Conservation (phyloP, 1,139 yeast genomes). For the Kodamaea derodonti region DNA sequence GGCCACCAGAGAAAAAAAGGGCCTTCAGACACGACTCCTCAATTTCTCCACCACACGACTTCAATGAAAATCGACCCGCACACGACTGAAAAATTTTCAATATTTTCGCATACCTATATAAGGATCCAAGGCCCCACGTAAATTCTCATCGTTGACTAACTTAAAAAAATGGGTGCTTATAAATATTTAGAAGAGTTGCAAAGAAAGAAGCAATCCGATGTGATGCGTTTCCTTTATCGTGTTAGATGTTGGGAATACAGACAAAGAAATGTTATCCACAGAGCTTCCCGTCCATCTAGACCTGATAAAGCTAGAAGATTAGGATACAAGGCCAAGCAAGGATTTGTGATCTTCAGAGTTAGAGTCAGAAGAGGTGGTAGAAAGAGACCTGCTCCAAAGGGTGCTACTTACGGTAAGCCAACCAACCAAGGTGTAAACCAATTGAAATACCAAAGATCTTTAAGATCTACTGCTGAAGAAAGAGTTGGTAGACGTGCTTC, state of each 20-base stretch:
- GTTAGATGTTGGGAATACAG: conserved; percentile 99
- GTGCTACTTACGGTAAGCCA: conserved; percentile 99
- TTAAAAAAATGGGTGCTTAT: conserved; percentile 92
- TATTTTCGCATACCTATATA: conserved; percentile 1
- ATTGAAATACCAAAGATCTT: conserved; percentile 98
- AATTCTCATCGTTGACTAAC: too few species aligned
- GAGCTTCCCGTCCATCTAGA: conserved; percentile 98
- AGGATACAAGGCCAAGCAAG: conserved; percentile 99
- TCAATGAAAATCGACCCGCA: too few species aligned
- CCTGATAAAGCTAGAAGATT: conserved; percentile 99
- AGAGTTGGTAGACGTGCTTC: conserved; percentile 99
- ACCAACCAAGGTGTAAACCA: conserved; percentile 99
- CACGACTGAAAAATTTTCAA: conserved; percentile 12
- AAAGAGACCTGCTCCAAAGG: conserved; percentile 99
- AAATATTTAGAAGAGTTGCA: conserved; percentile 98
- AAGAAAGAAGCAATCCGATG: conserved; percentile 99
- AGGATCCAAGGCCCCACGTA: not conserved
- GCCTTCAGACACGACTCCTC: too few species aligned
- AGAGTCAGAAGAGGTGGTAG: conserved; percentile 99
- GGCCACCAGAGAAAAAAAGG: too few species aligned
- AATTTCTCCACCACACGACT: too few species aligned
- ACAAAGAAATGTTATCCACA: conserved; percentile 98
- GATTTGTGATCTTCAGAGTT: conserved; percentile 96
- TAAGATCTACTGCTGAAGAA: conserved; percentile 98
- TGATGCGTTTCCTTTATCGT: conserved; percentile 96